Evolutionary conservation across 1,284 basidiomycete species (phyloP).

Genomic region (Bondarzewia mesenterica): DNA sequence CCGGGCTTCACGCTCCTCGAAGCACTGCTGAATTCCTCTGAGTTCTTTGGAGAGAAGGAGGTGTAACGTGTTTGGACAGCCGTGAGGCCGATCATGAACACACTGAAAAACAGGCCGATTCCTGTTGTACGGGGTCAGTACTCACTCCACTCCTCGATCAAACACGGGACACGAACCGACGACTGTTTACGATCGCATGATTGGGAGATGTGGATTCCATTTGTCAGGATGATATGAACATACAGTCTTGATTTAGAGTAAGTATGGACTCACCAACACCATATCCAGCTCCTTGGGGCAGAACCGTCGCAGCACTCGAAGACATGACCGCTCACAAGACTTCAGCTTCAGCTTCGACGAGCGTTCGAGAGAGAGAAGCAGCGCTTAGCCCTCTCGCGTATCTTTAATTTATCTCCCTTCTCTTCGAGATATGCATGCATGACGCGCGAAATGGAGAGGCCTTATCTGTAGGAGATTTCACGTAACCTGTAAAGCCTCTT

Average conservation of each 20-base stretch:
- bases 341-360: not conserved
- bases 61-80: slow-evolving; percentile 69
- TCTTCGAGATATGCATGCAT: too few species aligned
- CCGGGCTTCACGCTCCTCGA: slow-evolving; percentile 81
- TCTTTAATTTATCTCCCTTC: not conserved
- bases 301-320: slow-evolving; percentile 10
- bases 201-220: too few species aligned
- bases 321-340: slow-evolving; percentile 5
- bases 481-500: not conserved
- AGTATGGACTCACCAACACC: slow-evolving; percentile 62
- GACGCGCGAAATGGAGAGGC: too few species aligned
- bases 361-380: too few species aligned
- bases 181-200: slow-evolving; percentile 23
- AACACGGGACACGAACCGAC: slow-evolving; percentile 30
- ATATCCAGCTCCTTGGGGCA: slow-evolving; percentile 71
- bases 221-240: not conserved
- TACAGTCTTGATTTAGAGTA: slow-evolving; percentile 1
- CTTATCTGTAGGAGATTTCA: not conserved
- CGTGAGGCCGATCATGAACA: slow-evolving; percentile 67
- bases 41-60: slow-evolving; percentile 59
- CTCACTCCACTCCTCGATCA: slow-evolving; percentile 1
- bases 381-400: not conserved
- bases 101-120: slow-evolving; percentile 79
- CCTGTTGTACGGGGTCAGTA: slow-evolving; percentile 29
- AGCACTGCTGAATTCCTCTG: slow-evolving; percentile 80